Conservation (phyloP, 345 rosid genomes). For the Geranium rotundifolium region DNA sequence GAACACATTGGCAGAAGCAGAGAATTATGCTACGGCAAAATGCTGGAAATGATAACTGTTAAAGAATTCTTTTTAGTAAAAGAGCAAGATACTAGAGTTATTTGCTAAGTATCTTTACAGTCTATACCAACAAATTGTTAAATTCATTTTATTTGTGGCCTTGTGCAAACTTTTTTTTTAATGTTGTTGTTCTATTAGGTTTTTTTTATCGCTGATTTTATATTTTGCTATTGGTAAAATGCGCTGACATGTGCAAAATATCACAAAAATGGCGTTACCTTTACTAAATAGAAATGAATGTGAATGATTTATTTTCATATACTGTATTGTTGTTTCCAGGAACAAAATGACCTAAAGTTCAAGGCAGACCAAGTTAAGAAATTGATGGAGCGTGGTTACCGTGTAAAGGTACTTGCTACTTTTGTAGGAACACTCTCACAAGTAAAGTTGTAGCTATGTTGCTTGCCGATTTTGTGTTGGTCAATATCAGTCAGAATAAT, state of each 20-base stretch:
- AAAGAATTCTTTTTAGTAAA: background rate
- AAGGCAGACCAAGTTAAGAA: conserved; percentile 47
- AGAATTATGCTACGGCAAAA: background rate
- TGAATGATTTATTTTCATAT: conserved; percentile 1
- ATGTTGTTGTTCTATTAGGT: background rate
- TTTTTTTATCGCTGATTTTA: background rate
- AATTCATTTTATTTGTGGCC: background rate
- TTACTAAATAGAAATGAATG: background rate
- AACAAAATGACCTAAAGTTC: conserved; percentile 49
- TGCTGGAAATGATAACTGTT: background rate
- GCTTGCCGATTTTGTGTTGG: background rate
- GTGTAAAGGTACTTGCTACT: conserved; percentile 50
- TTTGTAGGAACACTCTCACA: background rate
- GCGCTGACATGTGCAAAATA: background rate
- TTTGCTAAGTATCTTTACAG: background rate
- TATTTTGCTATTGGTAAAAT: background rate
- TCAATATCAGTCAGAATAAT: no score
- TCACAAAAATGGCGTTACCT: background rate
- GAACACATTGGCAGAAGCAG: background rate
- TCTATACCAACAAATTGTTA: background rate
- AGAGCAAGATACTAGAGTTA: background rate
- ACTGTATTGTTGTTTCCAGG: conserved; percentile 28
- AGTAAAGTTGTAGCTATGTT: background rate
- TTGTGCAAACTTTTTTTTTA: background rate
- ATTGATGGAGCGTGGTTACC: conserved; percentile 60